Percentiles rank a stretch among this genome's conserved stretches.
phyloP scores from a whole-genome alignment of 2,329 filamentous ascomycete genomes.

The Elsinoe ampelina region DNA sequence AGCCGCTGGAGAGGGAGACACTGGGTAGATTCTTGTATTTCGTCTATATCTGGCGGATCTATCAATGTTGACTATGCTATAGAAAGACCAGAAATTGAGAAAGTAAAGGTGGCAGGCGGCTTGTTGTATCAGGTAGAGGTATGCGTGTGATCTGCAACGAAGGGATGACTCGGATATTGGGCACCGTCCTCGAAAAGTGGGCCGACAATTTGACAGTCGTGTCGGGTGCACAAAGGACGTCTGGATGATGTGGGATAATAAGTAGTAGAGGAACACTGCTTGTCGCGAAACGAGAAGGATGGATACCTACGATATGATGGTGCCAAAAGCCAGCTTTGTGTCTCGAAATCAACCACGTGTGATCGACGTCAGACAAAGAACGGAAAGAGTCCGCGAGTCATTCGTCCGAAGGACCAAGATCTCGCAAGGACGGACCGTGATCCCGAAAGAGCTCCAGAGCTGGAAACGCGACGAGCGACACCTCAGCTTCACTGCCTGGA shows the following conservation, averaged over 20 bases:
- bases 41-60: slow-evolving; percentile 22
- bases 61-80: slow-evolving; percentile 19
- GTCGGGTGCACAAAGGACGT: not conserved
- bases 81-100: slow-evolving; percentile 18
- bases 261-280: not conserved
- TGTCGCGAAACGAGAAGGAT: no score
- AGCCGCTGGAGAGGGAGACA: slow-evolving; percentile 27
- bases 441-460: not conserved
- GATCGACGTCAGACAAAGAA: slow-evolving; percentile 8
- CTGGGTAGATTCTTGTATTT: slow-evolving; percentile 6
- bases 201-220: not conserved
- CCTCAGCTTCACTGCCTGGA: slow-evolving; percentile 4
- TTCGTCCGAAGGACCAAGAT: not conserved
- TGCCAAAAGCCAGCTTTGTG: not conserved
- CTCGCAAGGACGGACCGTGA: not conserved
- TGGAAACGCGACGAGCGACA: not conserved
- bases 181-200: slow-evolving; percentile 8
- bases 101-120: not conserved
- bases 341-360: slow-evolving; percentile 3
- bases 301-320: not conserved
- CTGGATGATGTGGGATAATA: not conserved
- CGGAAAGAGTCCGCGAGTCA: slow-evolving; percentile 1
- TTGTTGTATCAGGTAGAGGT: not conserved
- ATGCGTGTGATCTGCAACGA: slow-evolving; percentile 4
- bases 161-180: slow-evolving; percentile 11